Evolutionary conservation across 2,329 filamentous ascomycete genomes (phyloP).

Genomic region (Eutypella sp.): DNA sequence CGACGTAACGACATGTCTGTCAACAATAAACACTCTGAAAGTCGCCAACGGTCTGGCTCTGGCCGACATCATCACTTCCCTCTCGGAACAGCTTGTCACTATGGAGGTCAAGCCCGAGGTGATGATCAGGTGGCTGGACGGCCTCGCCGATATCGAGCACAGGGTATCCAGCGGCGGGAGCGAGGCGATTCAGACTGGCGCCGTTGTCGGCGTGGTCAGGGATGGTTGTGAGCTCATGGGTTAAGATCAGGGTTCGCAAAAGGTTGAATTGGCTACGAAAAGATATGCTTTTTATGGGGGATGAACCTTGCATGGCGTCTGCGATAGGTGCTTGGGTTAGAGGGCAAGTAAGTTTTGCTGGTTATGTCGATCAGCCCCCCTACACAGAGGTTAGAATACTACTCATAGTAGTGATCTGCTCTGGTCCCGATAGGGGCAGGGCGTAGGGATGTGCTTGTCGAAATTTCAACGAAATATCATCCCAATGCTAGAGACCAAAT

Average conservation of each 20-base stretch:
- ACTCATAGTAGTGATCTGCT: too few species aligned
- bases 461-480: too few species aligned
- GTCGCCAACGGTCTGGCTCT: conserved; percentile 78
- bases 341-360: too few species aligned
- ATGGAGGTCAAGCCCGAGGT: conserved; percentile 82
- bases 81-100: conserved; percentile 76
- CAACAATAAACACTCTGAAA: conserved; percentile 85
- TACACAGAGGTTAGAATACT: too few species aligned
- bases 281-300: too few species aligned
- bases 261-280: neutral
- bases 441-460: too few species aligned
- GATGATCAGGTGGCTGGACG: conserved; percentile 86
- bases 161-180: conserved; percentile 81
- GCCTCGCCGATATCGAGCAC: conserved; percentile 89
- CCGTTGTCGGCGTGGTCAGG: conserved; percentile 82
- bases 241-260: neutral
- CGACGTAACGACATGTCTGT: conserved; percentile 85
- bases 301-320: too few species aligned
- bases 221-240: conserved; percentile 72
- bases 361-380: too few species aligned
- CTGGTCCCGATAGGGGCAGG: too few species aligned
- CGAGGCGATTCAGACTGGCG: conserved; percentile 87
- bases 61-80: conserved; percentile 84
- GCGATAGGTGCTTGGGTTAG: too few species aligned
- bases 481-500: too few species aligned